phyloP scores from a whole-genome alignment of 1,284 basidiomycete species.

The Trichosporon asahii region DNA sequence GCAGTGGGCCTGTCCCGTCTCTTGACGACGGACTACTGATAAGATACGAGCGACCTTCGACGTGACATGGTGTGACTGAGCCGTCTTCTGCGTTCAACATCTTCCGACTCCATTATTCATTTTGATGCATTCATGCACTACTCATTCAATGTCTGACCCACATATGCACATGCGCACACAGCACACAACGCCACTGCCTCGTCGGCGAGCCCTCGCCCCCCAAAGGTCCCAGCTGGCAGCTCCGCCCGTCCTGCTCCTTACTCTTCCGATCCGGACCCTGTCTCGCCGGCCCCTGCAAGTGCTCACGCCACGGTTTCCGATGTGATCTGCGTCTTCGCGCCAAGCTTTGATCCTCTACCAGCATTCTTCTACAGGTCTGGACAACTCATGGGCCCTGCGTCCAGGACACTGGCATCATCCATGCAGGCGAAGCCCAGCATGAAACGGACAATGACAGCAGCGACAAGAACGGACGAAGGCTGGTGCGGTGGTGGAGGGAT shows the following conservation, averaged over 20 bases:
- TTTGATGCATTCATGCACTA: neutral
- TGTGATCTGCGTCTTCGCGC: neutral
- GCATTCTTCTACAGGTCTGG: neutral
- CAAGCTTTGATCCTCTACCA: neutral
- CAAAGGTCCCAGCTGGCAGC: neutral
- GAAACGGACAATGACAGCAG: neutral
- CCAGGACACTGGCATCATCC: neutral
- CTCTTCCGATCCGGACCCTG: neutral
- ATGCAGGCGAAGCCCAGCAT: neutral
- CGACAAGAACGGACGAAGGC: neutral
- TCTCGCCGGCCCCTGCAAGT: neutral
- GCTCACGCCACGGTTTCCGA: neutral
- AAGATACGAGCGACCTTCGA: neutral
- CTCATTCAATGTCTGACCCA: neutral
- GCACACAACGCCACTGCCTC: neutral
- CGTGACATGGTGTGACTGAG: neutral
- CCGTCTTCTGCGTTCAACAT: neutral
- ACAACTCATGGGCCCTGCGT: neutral
- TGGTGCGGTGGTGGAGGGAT: neutral
- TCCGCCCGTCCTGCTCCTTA: neutral
- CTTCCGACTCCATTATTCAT: neutral
- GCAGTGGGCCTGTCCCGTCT: conserved; percentile 1
- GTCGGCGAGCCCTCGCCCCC: neutral
- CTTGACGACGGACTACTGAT: neutral
- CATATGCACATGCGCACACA: neutral